Evolutionary conservation across 2,329 filamentous ascomycete genomes (phyloP).

Genomic region (Trichoderma cornu-damae): DNA sequence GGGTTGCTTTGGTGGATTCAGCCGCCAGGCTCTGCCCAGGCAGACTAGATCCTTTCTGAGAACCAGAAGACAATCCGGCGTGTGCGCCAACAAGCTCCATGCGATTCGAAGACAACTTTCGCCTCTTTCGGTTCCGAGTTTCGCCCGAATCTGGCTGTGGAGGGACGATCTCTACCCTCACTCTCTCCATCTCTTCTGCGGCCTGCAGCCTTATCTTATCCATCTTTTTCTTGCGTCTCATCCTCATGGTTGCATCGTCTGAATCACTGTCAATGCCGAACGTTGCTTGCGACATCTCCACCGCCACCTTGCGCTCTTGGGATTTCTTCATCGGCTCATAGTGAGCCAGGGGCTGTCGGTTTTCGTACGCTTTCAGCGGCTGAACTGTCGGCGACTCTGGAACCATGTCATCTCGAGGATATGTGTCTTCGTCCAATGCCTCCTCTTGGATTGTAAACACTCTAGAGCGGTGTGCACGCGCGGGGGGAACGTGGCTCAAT

Average conservation of each 20-base stretch:
- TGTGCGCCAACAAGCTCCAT: not conserved
- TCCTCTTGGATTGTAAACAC: constrained; percentile 23
- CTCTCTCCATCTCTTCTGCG: constrained; percentile 37
- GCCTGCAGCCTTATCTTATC: constrained; percentile 38
- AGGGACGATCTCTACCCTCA: constrained; percentile 35
- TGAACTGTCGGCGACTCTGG: constrained; percentile 35
- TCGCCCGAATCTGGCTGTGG: constrained; percentile 23
- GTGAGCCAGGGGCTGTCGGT: constrained; percentile 34
- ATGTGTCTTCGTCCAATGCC: constrained; percentile 26
- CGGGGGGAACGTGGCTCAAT: constrained; percentile 30
- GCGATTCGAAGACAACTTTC: constrained; percentile 19
- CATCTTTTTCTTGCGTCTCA: constrained; percentile 36
- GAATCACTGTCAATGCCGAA: constrained; percentile 33
- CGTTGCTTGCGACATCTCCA: constrained; percentile 24
- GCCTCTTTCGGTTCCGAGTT: constrained; percentile 28
- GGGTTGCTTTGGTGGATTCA: constrained; percentile 34
- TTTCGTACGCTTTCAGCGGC: constrained; percentile 23
- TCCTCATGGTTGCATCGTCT: constrained; percentile 31
- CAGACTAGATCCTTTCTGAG: constrained; percentile 25
- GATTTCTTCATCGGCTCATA: constrained; percentile 46
- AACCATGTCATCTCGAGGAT: constrained; percentile 30
- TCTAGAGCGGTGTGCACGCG: constrained; percentile 25
- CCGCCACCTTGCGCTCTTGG: constrained; percentile 37
- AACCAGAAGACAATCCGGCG: constrained; percentile 22
- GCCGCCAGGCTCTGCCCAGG: constrained; percentile 26